These are phyloP conservation scores for Aegilops umbellulata DNA, from an alignment of 176 grass and related monocot species.

Conservation along the genomic window DNA sequence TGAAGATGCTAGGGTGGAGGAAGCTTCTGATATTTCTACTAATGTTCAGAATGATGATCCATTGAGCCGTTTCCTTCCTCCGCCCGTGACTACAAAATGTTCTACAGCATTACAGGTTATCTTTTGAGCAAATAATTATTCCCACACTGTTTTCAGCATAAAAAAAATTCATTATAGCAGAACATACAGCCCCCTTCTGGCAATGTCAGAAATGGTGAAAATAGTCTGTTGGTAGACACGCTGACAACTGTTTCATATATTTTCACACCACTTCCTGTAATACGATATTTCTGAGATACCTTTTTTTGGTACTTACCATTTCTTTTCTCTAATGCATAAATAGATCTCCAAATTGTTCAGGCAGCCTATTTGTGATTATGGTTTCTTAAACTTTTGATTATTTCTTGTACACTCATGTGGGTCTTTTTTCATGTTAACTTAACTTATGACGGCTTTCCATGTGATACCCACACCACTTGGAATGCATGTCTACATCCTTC, in stretches of 20 bases:
- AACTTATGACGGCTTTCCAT: slow-evolving; percentile 1
- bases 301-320: background rate
- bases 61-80: slow-evolving; percentile 61
- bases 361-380: background rate
- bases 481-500: background rate
- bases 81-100: slow-evolving; percentile 58
- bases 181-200: background rate
- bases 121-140: slow-evolving; percentile 17
- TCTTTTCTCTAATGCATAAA: background rate
- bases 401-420: background rate
- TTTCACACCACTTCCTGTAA: slow-evolving; percentile 8
- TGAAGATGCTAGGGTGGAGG: slow-evolving; percentile 53
- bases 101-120: slow-evolving; percentile 70
- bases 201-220: background rate
- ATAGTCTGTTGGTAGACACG: background rate
- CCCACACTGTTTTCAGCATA: background rate
- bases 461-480: background rate
- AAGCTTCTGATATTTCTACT: slow-evolving; percentile 50
- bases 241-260: background rate
- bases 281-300: background rate
- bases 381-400: background rate
- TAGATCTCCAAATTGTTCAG: background rate
- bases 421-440: slow-evolving; percentile 11
- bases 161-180: background rate
- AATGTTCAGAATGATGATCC: slow-evolving; percentile 56